These are phyloP conservation scores for Mytilinidion resinicola DNA, from an alignment of 495 filamentous ascomycete genomes.

Conservation along the genomic window DNA sequence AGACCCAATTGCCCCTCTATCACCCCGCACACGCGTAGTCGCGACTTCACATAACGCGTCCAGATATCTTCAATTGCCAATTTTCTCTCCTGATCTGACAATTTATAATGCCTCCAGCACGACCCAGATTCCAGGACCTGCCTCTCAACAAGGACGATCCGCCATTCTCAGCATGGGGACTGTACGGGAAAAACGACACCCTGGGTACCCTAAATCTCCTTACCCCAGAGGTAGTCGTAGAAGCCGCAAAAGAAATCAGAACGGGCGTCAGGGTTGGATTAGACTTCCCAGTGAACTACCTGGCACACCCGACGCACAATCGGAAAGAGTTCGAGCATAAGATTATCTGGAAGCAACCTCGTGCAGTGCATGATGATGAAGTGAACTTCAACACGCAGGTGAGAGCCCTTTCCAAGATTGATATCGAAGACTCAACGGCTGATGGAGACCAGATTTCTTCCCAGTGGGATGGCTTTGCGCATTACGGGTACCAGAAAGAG, in stretches of 20 bases:
- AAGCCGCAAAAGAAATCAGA: constrained; percentile 22
- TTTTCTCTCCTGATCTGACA: too few relatives aligned
- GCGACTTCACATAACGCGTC: too few relatives aligned
- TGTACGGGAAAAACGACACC: constrained; percentile 21
- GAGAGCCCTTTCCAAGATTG: too few relatives aligned
- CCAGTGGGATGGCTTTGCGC: constrained; percentile 49
- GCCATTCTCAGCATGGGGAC: constrained; percentile 22
- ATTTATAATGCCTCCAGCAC: too few relatives aligned
- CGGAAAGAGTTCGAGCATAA: background rate
- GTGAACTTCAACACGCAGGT: constrained; percentile 48
- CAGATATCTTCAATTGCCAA: too few relatives aligned
- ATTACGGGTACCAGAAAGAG: constrained; percentile 43
- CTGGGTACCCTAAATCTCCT: constrained; percentile 24
- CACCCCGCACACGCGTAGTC: too few relatives aligned
- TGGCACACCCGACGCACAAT: background rate
- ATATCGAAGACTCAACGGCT: too few relatives aligned
- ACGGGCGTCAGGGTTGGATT: constrained; percentile 17
- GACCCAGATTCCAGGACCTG: constrained; percentile 18
- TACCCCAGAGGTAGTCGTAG: constrained; percentile 14
- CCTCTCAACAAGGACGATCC: constrained; percentile 17
- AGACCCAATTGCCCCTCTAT: too few relatives aligned
- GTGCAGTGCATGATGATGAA: constrained; percentile 36
- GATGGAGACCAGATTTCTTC: background rate
- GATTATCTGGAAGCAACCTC: constrained; percentile 24
- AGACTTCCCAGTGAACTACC: background rate